Evolutionary conservation across 148 eudicot species (phyloP).

Genomic region (Suaeda aralocaspica): DNA sequence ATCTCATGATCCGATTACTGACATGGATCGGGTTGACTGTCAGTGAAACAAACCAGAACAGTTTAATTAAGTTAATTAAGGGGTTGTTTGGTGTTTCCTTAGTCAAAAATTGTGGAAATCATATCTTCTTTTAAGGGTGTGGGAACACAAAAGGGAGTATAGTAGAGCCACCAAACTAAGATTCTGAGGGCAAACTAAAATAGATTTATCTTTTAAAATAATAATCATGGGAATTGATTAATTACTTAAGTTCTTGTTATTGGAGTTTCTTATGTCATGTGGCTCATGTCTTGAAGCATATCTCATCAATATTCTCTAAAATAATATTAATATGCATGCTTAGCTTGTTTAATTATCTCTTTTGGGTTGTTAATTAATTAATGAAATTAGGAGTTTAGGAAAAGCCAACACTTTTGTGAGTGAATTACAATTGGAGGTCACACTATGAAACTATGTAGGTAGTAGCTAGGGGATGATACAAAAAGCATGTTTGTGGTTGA

Average conservation of each 20-base stretch:
- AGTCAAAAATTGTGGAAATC: constrained; percentile 31
- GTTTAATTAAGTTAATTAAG: not conserved
- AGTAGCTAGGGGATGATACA: constrained; percentile 25
- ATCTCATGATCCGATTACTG: constrained; percentile 42
- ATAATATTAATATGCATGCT: not conserved
- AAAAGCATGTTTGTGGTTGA: constrained; percentile 31
- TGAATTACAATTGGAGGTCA: constrained; percentile 22
- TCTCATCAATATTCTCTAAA: not conserved
- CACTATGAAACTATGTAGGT: not conserved
- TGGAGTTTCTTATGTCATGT: constrained; percentile 41
- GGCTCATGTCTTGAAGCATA: constrained; percentile 34
- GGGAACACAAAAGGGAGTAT: constrained; percentile 42
- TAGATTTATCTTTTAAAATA: too few species aligned
- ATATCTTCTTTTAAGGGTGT: constrained; percentile 43
- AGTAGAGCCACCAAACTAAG: constrained; percentile 37
- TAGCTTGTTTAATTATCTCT: constrained; percentile 10
- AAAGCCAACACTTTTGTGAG: constrained; percentile 25
- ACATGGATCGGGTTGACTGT: constrained; percentile 52
- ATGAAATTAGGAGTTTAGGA: constrained; percentile 8
- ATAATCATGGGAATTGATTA: not conserved
- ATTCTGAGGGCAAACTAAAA: constrained; percentile 30
- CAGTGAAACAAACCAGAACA: constrained; percentile 16
- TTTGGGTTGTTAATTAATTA: constrained; percentile 1
- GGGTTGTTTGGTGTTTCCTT: constrained; percentile 8
- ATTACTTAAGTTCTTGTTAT: constrained; percentile 8